Percentiles rank a stretch among this genome's conserved stretches.
These are phyloP conservation scores for Backusella tarrabulga DNA, from an alignment of 192 early-diverging fungal genomes.

Conservation along the genomic window DNA sequence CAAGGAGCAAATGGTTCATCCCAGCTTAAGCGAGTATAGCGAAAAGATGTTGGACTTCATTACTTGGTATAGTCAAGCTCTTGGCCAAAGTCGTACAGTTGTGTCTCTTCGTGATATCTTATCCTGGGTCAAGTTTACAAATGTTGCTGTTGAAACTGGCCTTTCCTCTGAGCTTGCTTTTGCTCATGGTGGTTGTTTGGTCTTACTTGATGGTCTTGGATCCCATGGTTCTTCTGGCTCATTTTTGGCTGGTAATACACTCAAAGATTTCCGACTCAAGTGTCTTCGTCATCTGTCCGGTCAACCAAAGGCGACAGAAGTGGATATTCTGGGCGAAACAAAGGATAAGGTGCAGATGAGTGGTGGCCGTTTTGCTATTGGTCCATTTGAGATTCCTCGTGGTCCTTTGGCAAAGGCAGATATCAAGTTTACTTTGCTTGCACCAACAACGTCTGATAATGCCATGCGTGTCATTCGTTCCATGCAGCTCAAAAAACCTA, in stretches of 20 bases:
- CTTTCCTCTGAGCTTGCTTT: constrained; percentile 57
- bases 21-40: constrained; percentile 42
- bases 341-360: constrained; percentile 30
- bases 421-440: constrained; percentile 79
- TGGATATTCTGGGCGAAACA: constrained; percentile 38
- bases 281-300: constrained; percentile 45
- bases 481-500: constrained; percentile 87
- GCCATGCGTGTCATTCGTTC: constrained; percentile 82
- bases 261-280: constrained; percentile 50
- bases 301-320: constrained; percentile 29
- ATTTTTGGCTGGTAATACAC: constrained; percentile 39
- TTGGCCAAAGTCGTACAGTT: constrained; percentile 54
- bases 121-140: constrained; percentile 89
- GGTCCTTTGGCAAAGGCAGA: constrained; percentile 50
- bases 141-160: constrained; percentile 42
- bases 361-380: constrained; percentile 60
- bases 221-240: constrained; percentile 69
- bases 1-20: constrained; percentile 46
- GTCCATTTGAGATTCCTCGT: constrained; percentile 77
- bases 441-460: constrained; percentile 91
- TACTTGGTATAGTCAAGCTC: constrained; percentile 65
- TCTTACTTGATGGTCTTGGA: constrained; percentile 89
- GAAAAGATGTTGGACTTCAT: constrained; percentile 79
- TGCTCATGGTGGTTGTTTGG: constrained; percentile 88
- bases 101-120: constrained; percentile 91